Conservation (phyloP, 2,329 filamentous ascomycete genomes). For the Colletotrichum tropicale region DNA sequence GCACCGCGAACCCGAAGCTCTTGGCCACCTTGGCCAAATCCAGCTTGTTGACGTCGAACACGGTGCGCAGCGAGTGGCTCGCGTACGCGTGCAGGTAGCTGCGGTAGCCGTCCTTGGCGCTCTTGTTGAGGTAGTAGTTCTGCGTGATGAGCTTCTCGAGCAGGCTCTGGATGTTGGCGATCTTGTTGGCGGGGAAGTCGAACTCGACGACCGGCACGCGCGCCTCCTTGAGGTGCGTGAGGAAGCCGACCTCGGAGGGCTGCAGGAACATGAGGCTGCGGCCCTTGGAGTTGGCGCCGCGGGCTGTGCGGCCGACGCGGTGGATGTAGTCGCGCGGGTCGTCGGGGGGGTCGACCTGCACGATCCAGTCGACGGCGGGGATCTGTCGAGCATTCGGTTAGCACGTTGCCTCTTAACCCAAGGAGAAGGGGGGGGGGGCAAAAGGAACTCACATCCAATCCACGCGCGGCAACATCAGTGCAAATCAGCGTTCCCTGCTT, state of each 20-base stretch:
- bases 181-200: constrained; percentile 91
- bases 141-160: constrained; percentile 92
- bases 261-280: constrained; percentile 92
- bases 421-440: neutral
- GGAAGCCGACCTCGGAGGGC: constrained; percentile 89
- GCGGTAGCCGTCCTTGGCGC: constrained; percentile 77
- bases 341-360: constrained; percentile 94
- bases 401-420: neutral
- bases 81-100: constrained; percentile 96
- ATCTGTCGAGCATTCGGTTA: neutral
- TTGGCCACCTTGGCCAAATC: constrained; percentile 85
- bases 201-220: constrained; percentile 95
- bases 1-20: constrained; percentile 79
- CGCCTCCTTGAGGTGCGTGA: constrained; percentile 88
- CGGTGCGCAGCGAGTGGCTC: constrained; percentile 62
- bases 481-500: constrained; percentile 88
- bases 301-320: constrained; percentile 91
- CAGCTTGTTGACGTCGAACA: constrained; percentile 83
- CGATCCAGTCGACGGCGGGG: constrained; percentile 84
- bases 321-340: constrained; percentile 93
- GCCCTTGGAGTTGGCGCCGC: constrained; percentile 83
- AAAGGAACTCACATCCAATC: constrained; percentile 72
- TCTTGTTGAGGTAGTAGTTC: constrained; percentile 97
- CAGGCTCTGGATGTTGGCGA: constrained; percentile 88
- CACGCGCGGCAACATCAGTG: constrained; percentile 94